phyloP scores from a whole-genome alignment of 2,329 filamentous ascomycete species.

The Paraphoma sp. region DNA sequence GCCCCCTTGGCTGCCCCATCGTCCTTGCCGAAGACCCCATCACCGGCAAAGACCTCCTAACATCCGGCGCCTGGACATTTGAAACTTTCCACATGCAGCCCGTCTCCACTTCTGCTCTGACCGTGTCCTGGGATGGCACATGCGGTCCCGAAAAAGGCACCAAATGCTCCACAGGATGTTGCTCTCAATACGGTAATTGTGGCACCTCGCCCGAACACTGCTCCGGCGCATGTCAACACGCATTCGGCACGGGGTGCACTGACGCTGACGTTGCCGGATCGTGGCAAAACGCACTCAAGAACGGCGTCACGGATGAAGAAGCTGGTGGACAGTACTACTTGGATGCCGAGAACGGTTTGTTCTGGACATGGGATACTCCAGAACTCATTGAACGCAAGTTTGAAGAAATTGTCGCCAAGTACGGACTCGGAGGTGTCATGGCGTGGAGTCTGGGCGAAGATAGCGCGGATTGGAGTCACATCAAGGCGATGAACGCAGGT shows the following conservation, averaged over 20 bases:
- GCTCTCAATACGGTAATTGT: slow-evolving; percentile 43
- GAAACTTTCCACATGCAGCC: slow-evolving; percentile 35
- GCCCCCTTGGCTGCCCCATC: slow-evolving; percentile 66
- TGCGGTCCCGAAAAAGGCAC: slow-evolving; percentile 38
- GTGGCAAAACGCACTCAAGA: slow-evolving; percentile 61
- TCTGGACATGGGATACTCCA: slow-evolving; percentile 78
- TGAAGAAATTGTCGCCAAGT: slow-evolving; percentile 61
- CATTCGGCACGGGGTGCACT: slow-evolving; percentile 50
- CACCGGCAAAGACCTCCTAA: slow-evolving; percentile 66
- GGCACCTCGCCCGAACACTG: slow-evolving; percentile 37
- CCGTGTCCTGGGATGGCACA: slow-evolving; percentile 32
- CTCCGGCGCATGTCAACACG: slow-evolving; percentile 39
- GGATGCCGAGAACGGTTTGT: slow-evolving; percentile 65
- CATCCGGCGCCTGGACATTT: slow-evolving; percentile 63
- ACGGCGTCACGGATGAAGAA: slow-evolving; percentile 63
- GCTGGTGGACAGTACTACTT: slow-evolving; percentile 73
- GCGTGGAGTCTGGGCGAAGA: slow-evolving; percentile 79
- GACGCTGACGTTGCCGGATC: slow-evolving; percentile 61
- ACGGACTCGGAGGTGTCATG: slow-evolving; percentile 72
- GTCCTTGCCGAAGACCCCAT: slow-evolving; percentile 65
- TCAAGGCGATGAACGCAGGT: slow-evolving; percentile 50
- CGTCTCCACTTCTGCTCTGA: slow-evolving; percentile 19
- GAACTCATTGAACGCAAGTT: slow-evolving; percentile 69
- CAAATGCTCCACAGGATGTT: slow-evolving; percentile 38
- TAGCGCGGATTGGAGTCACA: slow-evolving; percentile 46